Base-by-base conservation (phyloP, 148 eudicot genomes). In the Polygonum aviculare region DNA sequence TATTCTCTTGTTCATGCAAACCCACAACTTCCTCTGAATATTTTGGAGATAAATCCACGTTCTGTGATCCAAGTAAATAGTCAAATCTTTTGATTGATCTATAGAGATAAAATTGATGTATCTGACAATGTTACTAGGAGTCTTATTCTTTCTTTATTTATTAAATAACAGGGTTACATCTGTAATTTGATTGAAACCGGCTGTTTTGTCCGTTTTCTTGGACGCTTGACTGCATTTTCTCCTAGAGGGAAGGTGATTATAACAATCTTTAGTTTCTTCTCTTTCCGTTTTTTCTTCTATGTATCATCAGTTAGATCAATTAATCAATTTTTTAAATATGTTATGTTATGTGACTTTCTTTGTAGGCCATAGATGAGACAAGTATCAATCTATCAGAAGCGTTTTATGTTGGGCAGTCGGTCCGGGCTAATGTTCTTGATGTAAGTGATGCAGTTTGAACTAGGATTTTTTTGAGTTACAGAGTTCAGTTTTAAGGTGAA, bases 141-240 rank as follows among this genome's bases (percentile, higher is more conserved):
- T 19, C 31, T 44, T 8, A 12, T 72, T 79, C 38, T 5, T 33
- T 31, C 0, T 38, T 69, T 1, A 50, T 26, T 26, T 26, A 15
- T 47, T 57, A 54, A 51, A 51, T n/a, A 54, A 54, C 90, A 87
- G 91, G 94, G 97, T 45, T 92, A 95, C 63, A 79, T 95, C 36
- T 90, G 97, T 74, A 95, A 95, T 81, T 22, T 95, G 70, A 95
- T 95, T 82, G 97, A 90, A 80, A 84, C 84, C 80, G 99, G 99
- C 74, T 92, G 96, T 76, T 95, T 95, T 82, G 91, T 95, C 47
- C 96, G 99, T 31, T 95, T 87, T 83, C 78, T 95, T 63, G 97
- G 96, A 55, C 97, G 90, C 26, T 82, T 95, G 81, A 95, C 99
- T 74, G 99, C 96, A 74, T 95, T 95, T 82, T 85, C 84, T 81